Conservation (phyloP, 176 grass and related monocot genomes). For the Areca catechu region DNA sequence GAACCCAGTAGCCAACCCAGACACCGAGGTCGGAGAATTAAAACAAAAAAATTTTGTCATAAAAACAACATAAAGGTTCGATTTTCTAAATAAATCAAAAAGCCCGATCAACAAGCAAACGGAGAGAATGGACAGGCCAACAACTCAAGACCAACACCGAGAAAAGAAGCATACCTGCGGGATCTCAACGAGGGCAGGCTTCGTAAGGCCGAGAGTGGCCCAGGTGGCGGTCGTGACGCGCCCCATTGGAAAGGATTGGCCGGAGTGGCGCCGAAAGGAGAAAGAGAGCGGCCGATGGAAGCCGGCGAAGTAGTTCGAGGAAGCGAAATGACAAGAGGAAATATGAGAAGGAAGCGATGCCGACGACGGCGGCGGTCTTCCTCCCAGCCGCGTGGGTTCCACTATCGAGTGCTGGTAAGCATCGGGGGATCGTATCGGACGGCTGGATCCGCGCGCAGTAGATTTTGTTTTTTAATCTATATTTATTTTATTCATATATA, state of each 20-base stretch:
- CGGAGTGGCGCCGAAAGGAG: slow-evolving; percentile 24
- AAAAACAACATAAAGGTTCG: too few species aligned
- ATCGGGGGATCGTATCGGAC: too few species aligned
- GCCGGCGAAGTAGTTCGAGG: not conserved
- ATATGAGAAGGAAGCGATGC: not conserved
- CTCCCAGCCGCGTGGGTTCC: slow-evolving; percentile 19
- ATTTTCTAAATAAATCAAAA: too few species aligned
- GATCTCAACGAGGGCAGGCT: slow-evolving; percentile 51
- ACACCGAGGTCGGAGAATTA: too few species aligned
- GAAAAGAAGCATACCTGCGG: slow-evolving; percentile 47
- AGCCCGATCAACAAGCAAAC: too few species aligned
- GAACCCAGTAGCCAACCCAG: too few species aligned
- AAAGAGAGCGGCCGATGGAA: slow-evolving; percentile 15
- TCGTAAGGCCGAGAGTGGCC: slow-evolving; percentile 71
- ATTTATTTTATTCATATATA: too few species aligned
- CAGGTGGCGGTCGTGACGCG: slow-evolving; percentile 29
- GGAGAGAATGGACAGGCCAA: too few species aligned
- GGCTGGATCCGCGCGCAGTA: too few species aligned
- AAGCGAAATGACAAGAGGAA: slow-evolving; percentile 7
- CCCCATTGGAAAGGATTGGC: slow-evolving; percentile 40
- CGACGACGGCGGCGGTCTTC: slow-evolving; percentile 33
- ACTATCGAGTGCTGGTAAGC: too few species aligned
- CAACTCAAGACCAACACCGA: not conserved
- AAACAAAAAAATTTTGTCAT: too few species aligned
- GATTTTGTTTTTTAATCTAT: too few species aligned